Base-by-base conservation (phyloP, 768 basidiomycete species). In the Gymnopilus dilepis region DNA sequence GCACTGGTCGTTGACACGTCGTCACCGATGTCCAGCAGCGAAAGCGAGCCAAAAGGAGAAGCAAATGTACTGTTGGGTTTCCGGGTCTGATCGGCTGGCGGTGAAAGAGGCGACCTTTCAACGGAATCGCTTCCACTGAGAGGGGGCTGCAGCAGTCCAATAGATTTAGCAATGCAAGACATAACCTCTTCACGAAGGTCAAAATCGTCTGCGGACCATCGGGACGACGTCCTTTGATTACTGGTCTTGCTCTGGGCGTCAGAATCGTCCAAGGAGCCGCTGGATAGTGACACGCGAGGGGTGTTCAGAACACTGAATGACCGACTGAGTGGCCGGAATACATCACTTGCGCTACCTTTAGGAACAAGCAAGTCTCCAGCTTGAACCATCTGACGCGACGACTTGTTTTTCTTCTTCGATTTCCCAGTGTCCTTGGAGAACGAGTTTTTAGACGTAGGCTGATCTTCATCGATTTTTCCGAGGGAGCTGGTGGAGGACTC, bases 161-260 rank as follows among this genome's bases (percentile, higher is more conserved):
- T 99, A 2, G 95, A 97, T 73, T 97, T 96, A 1, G 97, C 95
- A 62, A 99, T 96, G 73, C 94, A 97, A 0, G 92, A 91, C 94
- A 99, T 95, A 31, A 99, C 96, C 66, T 94, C 95, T 66, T 95
- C 94, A 34, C 94, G 86, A n/a, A 99, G 84, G 72, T 99, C 94
- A 66, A 98, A 96, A 21, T 96, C 94, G 24, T 89, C 90, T 7
- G 77, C 78, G 31, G 81, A 73, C 56, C 80, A 63, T 11, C 72
- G 71, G 42, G 70, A 64, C 28, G 62, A 28, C 34, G 58, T 40
- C 42, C 63, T 60, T 31, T 69, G 69, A 26, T 61, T 63, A 31
- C 58, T 61, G 34, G 59, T 64, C 21, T 64, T 66, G 47, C 69
- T 68, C 30, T 71, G 69, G 8, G 65, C 62, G 50, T 77, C 70